Evolutionary conservation across 352 stramenopile species (phyloP).

Genomic region (Thalassiosira mediterranea): DNA sequence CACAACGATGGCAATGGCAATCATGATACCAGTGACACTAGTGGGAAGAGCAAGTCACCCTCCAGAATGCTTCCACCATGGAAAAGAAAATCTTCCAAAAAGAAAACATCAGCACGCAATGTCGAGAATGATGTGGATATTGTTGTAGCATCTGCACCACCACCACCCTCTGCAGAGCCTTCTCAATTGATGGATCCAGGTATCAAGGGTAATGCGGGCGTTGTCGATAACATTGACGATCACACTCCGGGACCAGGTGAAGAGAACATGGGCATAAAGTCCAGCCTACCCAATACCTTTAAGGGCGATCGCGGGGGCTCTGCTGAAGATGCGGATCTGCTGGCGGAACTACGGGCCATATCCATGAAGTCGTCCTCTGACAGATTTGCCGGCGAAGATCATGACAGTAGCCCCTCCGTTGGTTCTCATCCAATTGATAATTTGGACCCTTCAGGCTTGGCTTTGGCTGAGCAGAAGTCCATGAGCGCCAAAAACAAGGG

Average conservation of each 20-base stretch:
- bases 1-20: conserved; percentile 1
- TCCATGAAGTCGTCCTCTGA: conserved; percentile 46
- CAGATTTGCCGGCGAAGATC: conserved; percentile 37
- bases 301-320: conserved; percentile 44
- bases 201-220: too few relatives aligned
- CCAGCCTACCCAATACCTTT: conserved; percentile 37
- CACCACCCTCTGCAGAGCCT: neutral
- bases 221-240: neutral
- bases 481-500: neutral
- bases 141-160: conserved; percentile 1
- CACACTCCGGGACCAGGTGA: neutral
- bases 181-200: too few relatives aligned
- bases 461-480: neutral
- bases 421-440: neutral
- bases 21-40: too few relatives aligned
- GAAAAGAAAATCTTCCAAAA: conserved; percentile 6
- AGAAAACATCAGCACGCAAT: neutral
- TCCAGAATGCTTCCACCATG: too few relatives aligned
- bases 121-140: neutral
- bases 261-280: conserved; percentile 17
- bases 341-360: conserved; percentile 63
- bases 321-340: conserved; percentile 44
- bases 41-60: too few relatives aligned
- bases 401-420: too few relatives aligned
- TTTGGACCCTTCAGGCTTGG: neutral